Percentiles rank a stretch among this genome's conserved stretches.
phyloP scores from a whole-genome alignment of 345 rosid species.

The Eucalyptus pauciflora region DNA sequence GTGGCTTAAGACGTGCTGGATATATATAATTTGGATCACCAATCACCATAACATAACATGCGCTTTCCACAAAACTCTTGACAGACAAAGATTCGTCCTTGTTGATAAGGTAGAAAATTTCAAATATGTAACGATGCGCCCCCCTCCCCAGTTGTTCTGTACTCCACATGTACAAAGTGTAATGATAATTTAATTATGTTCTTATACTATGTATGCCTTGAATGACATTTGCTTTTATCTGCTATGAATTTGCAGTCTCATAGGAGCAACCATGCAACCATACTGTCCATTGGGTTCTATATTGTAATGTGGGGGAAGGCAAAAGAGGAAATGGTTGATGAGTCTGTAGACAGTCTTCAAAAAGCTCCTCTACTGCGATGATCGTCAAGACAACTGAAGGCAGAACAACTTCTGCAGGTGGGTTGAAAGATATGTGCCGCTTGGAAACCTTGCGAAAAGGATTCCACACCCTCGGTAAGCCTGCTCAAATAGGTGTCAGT shows the following conservation, averaged over 20 bases:
- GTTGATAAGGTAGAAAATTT: neutral
- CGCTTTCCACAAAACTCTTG: neutral
- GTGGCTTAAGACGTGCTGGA: neutral
- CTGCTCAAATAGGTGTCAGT: neutral
- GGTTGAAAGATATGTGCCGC: neutral
- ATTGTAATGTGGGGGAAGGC: constrained; percentile 24
- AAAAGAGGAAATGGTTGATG: constrained; percentile 9
- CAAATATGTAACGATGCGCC: neutral
- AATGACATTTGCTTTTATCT: neutral
- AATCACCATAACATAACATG: neutral
- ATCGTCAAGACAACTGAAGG: neutral
- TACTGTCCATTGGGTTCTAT: constrained; percentile 18
- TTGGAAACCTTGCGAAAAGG: neutral
- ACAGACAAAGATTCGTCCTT: neutral
- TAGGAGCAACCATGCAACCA: constrained; percentile 8
- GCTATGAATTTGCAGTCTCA: neutral
- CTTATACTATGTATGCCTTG: neutral
- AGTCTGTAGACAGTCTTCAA: neutral
- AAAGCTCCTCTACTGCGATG: constrained; percentile 2
- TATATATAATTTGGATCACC: neutral
- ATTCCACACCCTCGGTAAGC: neutral
- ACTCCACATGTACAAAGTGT: rapidly evolving
- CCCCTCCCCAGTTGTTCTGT: neutral
- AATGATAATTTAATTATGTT: neutral
- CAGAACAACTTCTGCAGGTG: neutral